Evolutionary conservation across 2,329 filamentous ascomycete genomes (phyloP), one percentile per base, ranked within the genome.

Genomic region (Colletotrichum nymphaeae): DNA sequence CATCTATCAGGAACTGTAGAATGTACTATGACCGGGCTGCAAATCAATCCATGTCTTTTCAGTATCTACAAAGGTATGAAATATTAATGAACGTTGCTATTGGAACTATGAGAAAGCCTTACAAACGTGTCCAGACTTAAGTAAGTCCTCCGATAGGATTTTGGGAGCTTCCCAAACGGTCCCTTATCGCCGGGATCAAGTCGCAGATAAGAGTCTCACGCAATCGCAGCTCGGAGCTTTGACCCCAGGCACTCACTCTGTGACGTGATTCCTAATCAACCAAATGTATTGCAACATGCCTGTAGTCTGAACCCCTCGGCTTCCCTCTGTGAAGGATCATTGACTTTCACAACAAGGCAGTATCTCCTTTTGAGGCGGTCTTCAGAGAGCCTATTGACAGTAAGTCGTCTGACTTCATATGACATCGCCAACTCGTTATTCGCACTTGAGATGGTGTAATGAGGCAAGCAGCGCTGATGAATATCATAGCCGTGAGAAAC

Each of bases 81-180:
- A 14, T 19, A 19, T 42, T 42, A 19, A 19, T 42, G 37, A 42
- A 19, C 7, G 6, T 8, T 19, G 6, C 16, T 42, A 19, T 42
- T 42, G 6, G 16, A 16, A 19, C 14, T 42, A 42, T 42, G 5
- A 42, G 16, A 42, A 42, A 16, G 6, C 16, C 37, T 42, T 19
- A 7, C 37, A 42, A 42, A 42, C 37, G 5, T 42, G 14, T 42
- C 16, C 37, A 42, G 6, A 42, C 5, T 8, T 19, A 7, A 42
- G 2, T 5, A 19, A 60, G 5, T 60, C 94, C 98, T 78, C 87
- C 98, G 7, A 95, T 94, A 97, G 82, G 93, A 49, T 1, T 85
- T 98, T 24, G 95, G 98, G 82, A 95, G 94, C 0, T 97, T 95
- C 90, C 57, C 65, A 55, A 53, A 11, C 30, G 11, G 37, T 37